Evolutionary conservation across 1,284 basidiomycete species (phyloP).

Genomic region (Sanguinoderma infundibulare): DNA sequence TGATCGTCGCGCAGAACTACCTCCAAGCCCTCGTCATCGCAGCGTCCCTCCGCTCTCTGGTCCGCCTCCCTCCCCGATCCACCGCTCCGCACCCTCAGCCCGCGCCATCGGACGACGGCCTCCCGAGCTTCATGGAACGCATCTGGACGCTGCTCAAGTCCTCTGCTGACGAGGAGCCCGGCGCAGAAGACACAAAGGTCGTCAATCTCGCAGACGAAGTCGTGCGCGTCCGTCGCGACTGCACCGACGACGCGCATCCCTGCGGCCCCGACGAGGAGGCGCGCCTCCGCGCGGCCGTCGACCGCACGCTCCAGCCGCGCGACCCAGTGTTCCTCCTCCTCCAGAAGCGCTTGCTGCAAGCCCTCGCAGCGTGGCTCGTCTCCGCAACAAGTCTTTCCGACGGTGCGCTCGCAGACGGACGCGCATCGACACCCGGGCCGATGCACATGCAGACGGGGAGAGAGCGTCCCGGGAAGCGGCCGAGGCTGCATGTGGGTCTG

Average conservation of each 20-base stretch:
- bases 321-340: slow-evolving; percentile 72
- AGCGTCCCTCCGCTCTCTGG: slow-evolving; percentile 61
- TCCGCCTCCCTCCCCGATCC: slow-evolving; percentile 40
- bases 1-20: slow-evolving; percentile 68
- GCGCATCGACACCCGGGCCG: slow-evolving; percentile 35
- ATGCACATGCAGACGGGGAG: slow-evolving; percentile 44
- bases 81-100: neutral
- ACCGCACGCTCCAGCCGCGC: slow-evolving; percentile 58
- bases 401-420: neutral
- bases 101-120: neutral
- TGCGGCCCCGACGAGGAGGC: slow-evolving; percentile 48
- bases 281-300: slow-evolving; percentile 58
- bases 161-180: slow-evolving; percentile 54
- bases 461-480: slow-evolving; percentile 27
- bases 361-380: slow-evolving; percentile 43
- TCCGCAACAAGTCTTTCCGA: slow-evolving; percentile 1
- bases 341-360: slow-evolving; percentile 55
- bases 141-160: slow-evolving; percentile 66
- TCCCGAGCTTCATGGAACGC: slow-evolving; percentile 51
- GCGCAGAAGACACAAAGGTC: slow-evolving; percentile 51
- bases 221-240: slow-evolving; percentile 44
- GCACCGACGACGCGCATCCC: slow-evolving; percentile 15
- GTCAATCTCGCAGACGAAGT: slow-evolving; percentile 75
- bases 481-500: slow-evolving; percentile 32
- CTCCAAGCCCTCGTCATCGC: slow-evolving; percentile 72